These are phyloP conservation scores for Paspalum notatum DNA, from an alignment of 176 grass and related monocot genomes.

Conservation along the genomic window DNA sequence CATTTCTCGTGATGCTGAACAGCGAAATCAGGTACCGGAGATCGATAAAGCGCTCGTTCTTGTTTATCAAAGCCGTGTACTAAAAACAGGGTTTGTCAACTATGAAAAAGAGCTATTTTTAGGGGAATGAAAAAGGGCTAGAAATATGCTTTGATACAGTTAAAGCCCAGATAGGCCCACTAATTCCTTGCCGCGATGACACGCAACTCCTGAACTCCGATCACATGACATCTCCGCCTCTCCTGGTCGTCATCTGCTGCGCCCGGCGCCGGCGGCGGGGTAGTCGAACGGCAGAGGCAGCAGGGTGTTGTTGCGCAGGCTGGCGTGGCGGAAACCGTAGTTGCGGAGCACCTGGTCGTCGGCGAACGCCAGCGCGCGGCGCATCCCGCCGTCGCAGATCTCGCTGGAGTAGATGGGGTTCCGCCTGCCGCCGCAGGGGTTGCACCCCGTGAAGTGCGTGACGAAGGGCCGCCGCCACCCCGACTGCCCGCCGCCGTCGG, in stretches of 20 bases:
- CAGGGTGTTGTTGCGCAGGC: slow-evolving; percentile 39
- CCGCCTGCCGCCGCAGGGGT: slow-evolving; percentile 60
- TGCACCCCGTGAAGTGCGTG: slow-evolving; percentile 85
- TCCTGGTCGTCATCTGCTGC: neutral
- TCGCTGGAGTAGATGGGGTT: slow-evolving; percentile 55
- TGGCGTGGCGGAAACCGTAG: slow-evolving; percentile 69
- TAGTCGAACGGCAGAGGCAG: slow-evolving; percentile 67
- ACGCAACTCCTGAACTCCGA: neutral
- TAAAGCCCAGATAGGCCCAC: neutral
- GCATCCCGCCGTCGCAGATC: slow-evolving; percentile 74
- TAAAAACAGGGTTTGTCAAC: neutral
- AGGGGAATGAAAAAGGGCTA: neutral
- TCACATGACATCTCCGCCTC: neutral
- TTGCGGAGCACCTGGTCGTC: slow-evolving; percentile 80
- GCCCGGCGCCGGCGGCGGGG: slow-evolving; percentile 11
- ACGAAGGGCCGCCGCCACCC: slow-evolving; percentile 66
- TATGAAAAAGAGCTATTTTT: neutral
- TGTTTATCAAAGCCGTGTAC: no score
- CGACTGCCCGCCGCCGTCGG: slow-evolving; percentile 32
- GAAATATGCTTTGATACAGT: neutral
- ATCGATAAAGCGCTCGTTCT: no score
- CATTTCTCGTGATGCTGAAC: no score
- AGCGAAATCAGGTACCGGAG: no score
- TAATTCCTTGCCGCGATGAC: neutral
- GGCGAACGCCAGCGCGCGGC: slow-evolving; percentile 69